Conservation (phyloP, 2,329 filamentous ascomycete genomes). For the Xylaria sp. region DNA sequence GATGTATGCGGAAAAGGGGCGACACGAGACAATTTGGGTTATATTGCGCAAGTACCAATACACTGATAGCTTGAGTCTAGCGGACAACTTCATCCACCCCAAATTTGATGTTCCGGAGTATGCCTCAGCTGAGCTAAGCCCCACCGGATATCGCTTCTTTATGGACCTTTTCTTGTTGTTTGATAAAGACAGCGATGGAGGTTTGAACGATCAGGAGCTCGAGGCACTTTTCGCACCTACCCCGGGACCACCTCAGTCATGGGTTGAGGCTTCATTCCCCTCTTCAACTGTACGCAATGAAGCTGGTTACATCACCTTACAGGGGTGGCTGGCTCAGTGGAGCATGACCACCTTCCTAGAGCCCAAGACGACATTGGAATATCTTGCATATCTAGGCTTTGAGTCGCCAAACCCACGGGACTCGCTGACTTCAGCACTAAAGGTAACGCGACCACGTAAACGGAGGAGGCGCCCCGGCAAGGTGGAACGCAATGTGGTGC, state of each 20-base stretch:
- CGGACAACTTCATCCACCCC: constrained; percentile 88
- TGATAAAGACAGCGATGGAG: constrained; percentile 97
- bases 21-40: constrained; percentile 98
- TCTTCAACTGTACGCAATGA: constrained; percentile 95
- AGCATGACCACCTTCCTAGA: constrained; percentile 99
- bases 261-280: constrained; percentile 88
- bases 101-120: constrained; percentile 94
- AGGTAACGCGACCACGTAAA: constrained; percentile 91
- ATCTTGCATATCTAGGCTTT: constrained; percentile 94
- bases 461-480: constrained; percentile 79
- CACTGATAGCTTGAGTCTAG: constrained; percentile 90
- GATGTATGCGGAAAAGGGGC: constrained; percentile 94
- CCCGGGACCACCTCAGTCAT: constrained; percentile 83
- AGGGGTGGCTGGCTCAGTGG: constrained; percentile 98
- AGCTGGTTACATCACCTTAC: constrained; percentile 90
- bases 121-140: constrained; percentile 91
- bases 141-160: constrained; percentile 94
- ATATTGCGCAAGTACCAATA: constrained; percentile 95
- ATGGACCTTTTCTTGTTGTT: constrained; percentile 94
- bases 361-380: constrained; percentile 92
- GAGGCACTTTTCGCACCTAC: constrained; percentile 89
- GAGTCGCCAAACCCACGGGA: constrained; percentile 79
- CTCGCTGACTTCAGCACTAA: constrained; percentile 81
- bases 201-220: constrained; percentile 84
- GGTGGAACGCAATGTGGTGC: constrained; percentile 91